Percentiles rank a stretch among this genome's conserved stretches.
Conservation (phyloP, 1,139 yeast species). For the Candida albicans region DNA sequence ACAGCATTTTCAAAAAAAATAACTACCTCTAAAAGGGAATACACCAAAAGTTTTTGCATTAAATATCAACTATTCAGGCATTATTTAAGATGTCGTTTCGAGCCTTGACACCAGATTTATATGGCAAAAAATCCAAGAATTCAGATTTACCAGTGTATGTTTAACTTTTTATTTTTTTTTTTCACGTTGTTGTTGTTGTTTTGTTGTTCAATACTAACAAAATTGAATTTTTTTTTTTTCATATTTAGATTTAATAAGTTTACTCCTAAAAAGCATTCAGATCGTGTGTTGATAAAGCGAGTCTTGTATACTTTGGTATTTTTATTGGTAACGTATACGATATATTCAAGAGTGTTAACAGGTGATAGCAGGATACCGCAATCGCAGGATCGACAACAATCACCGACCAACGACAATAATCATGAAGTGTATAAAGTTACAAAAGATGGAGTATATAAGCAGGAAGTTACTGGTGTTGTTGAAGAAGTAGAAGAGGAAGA, state of each 20-base stretch:
- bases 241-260: slow-evolving; percentile 13
- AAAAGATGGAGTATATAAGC: slow-evolving; percentile 33
- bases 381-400: not conserved
- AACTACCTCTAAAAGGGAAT: not conserved
- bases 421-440: slow-evolving; percentile 37
- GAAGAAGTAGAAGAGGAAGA: slow-evolving; percentile 2
- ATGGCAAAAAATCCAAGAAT: slow-evolving; percentile 32
- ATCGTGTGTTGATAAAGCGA: slow-evolving; percentile 13
- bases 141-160: slow-evolving; percentile 50
- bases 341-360: slow-evolving; percentile 10
- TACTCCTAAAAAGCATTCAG: slow-evolving; percentile 16
- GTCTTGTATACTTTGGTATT: slow-evolving; percentile 10
- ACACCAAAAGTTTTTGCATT: not conserved
- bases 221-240: slow-evolving; percentile 9
- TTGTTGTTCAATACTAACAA: not conserved
- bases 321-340: slow-evolving; percentile 11
- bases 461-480: slow-evolving; percentile 2
- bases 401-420: slow-evolving; percentile 9
- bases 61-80: not conserved
- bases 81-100: slow-evolving; percentile 10
- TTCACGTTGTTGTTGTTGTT: slow-evolving; percentile 4
- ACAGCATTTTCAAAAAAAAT: not conserved
- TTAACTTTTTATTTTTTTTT: slow-evolving; percentile 8
- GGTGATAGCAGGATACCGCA: slow-evolving; percentile 1
- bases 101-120: slow-evolving; percentile 24